Evolutionary conservation across 257 asterid species (phyloP).

Genomic region (Solanum pinnatisectum): DNA sequence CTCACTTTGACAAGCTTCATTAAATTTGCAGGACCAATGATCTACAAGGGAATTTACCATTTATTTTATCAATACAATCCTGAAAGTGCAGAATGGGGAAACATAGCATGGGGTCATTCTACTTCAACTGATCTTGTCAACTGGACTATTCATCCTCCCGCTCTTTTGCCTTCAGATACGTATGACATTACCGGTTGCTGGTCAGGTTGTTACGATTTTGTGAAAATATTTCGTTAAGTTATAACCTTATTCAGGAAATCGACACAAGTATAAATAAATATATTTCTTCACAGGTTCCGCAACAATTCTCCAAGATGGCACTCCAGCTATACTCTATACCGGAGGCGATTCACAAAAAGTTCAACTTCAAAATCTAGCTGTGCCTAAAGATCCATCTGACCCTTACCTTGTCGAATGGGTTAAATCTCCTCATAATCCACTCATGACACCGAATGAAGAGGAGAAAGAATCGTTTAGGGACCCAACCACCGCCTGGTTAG

Average conservation of each 20-base stretch:
- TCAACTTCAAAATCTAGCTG: constrained; percentile 52
- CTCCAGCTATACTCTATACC: constrained; percentile 48
- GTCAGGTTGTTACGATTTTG: background rate
- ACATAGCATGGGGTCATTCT: constrained; percentile 19
- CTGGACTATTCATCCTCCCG: constrained; percentile 37
- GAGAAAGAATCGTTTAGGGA: constrained; percentile 21
- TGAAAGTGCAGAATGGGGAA: constrained; percentile 30
- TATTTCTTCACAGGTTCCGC: constrained; percentile 57
- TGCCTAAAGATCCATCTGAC: constrained; percentile 41
- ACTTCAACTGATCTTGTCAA: constrained; percentile 37
- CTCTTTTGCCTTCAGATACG: constrained; percentile 34
- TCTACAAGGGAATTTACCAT: constrained; percentile 7
- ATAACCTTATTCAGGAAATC: background rate
- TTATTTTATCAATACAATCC: constrained; percentile 17
- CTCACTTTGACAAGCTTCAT: no score
- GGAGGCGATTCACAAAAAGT: constrained; percentile 16
- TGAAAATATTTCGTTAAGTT: background rate
- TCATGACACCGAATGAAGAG: constrained; percentile 16
- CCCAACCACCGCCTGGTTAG: constrained; percentile 42
- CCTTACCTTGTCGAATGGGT: constrained; percentile 43
- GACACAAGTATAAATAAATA: background rate
- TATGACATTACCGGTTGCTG: constrained; percentile 14
- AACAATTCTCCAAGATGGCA: constrained; percentile 27
- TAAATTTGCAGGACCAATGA: constrained; percentile 29
- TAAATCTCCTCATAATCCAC: constrained; percentile 35